Evolutionary conservation across 176 grass and related monocot genomes (phyloP), one percentile per base, ranked within the genome.

Genomic region (Raddia distichophylla): DNA sequence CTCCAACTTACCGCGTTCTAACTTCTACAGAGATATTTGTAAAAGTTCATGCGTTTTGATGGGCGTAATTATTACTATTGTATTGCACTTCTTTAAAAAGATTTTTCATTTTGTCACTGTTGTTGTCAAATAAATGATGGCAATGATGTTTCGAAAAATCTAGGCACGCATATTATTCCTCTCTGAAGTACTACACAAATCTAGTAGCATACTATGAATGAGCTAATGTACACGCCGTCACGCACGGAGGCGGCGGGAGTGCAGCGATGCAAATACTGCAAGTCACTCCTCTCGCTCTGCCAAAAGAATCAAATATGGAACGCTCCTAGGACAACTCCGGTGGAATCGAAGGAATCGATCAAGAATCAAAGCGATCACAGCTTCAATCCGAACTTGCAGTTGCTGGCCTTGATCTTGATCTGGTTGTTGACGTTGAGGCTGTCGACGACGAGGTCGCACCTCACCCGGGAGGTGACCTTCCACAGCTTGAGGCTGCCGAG

Each of bases 331-430:
- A 81, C 33, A 78, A 84, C 18, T 27, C 6, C 53, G n/a, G 8
- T 40, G 19, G 14, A 8, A 55, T 13, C 34, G 22, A 81, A 35
- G 56, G 51, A 80, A 32, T 7, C 16, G 8, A 67, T 47, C 5
- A 72, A 87, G 56, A 7, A 85, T 42, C 13, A 61, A 16, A 53
- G 40, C 34, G 35, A 73, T 93, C 89, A 93, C 27, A 91, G 81
- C 87, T 91, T 90, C 9, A 97, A 35, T 14, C 91, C 34, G 69
- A 97, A 97, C 78, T 97, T 97, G 89, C 94, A 97, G 87, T 78
- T 94, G 82, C 91, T 97, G 83, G 73, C 82, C 94, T 91, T 97
- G 84, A 97, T 93, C 84, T 89, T 91, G 89, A 97, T 91, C 79
- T 87, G 94, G 43, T 61, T 91, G 51, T 65, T 77, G 7, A 82